Evolutionary conservation across 805 yeast genomes (phyloP).

Genomic region (Wickerhamiella australiensis): DNA sequence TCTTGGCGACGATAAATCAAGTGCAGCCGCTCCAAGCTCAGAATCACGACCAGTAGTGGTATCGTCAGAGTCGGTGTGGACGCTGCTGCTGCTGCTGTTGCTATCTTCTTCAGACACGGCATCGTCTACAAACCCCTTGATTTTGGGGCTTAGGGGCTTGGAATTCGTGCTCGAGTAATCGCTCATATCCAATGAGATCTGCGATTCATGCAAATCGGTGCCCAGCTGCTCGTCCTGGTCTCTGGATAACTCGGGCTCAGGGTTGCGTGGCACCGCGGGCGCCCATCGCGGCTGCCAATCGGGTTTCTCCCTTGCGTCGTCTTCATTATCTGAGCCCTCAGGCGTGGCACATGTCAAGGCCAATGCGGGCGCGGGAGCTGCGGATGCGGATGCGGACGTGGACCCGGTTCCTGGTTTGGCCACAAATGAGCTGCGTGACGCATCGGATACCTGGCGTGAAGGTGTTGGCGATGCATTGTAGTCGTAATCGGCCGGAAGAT

Average conservation of each 20-base stretch:
- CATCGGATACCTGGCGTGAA: not conserved
- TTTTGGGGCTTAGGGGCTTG: not conserved
- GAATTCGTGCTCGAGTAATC: not conserved
- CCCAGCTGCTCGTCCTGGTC: not conserved
- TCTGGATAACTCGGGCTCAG: not conserved
- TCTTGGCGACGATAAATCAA: not conserved
- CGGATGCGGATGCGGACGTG: not conserved
- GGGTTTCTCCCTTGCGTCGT: slow-evolving; percentile 9
- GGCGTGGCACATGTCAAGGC: slow-evolving; percentile 8
- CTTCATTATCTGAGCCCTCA: slow-evolving; percentile 6
- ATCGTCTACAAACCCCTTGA: slow-evolving; percentile 6
- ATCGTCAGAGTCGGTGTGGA: not conserved
- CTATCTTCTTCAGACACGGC: not conserved
- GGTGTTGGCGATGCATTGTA: not conserved
- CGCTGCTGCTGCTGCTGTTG: not conserved
- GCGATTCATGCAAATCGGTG: slow-evolving; percentile 9
- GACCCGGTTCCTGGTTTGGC: no score
- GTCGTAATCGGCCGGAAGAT: slow-evolving; percentile 1
- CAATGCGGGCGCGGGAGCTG: slow-evolving; percentile 3
- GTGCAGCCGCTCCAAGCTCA: no score
- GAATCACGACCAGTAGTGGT: not conserved
- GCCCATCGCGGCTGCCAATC: slow-evolving; percentile 12
- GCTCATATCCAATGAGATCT: slow-evolving; percentile 9
- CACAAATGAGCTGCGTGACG: not conserved
- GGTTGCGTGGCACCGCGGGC: not conserved